Percentiles rank a stretch among this genome's conserved stretches.
Evolutionary conservation across 2,329 filamentous ascomycete species (phyloP).

Genomic region (Fusarium sp.): DNA sequence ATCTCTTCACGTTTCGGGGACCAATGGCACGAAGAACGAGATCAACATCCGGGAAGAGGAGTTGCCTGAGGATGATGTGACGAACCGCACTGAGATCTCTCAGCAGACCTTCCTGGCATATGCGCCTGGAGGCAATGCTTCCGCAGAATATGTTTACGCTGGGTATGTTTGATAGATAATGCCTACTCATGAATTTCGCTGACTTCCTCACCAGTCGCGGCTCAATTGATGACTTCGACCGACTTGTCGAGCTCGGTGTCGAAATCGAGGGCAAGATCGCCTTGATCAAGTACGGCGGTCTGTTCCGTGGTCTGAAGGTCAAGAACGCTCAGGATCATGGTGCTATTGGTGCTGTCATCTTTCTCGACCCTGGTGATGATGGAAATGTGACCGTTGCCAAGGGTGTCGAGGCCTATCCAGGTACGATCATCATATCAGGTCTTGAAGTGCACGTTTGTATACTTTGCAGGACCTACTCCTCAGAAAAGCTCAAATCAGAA

Average conservation of each 20-base stretch:
- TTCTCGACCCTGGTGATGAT: conserved; percentile 87
- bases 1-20: conserved; percentile 53
- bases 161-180: conserved; percentile 59
- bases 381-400: conserved; percentile 79
- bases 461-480: too few species aligned
- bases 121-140: conserved; percentile 81
- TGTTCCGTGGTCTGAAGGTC: conserved; percentile 85
- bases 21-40: conserved; percentile 64
- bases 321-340: conserved; percentile 87
- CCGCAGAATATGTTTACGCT: conserved; percentile 78
- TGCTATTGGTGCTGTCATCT: conserved; percentile 83
- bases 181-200: too few species aligned
- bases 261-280: conserved; percentile 81
- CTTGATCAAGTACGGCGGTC: conserved; percentile 77
- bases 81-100: conserved; percentile 68
- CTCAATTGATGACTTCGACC: conserved; percentile 78
- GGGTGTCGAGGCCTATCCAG: conserved; percentile 77
- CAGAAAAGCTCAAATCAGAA: too few species aligned
- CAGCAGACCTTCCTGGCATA: conserved; percentile 88
- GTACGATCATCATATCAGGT: conserved; percentile 6
- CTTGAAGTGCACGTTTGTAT: rapidly evolving
- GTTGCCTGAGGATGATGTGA: conserved; percentile 78
- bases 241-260: conserved; percentile 74
- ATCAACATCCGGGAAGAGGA: conserved; percentile 79
- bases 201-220: conserved; percentile 59